phyloP scores from a whole-genome alignment of 257 asterid genomes.

The Buddleja alternifolia region DNA sequence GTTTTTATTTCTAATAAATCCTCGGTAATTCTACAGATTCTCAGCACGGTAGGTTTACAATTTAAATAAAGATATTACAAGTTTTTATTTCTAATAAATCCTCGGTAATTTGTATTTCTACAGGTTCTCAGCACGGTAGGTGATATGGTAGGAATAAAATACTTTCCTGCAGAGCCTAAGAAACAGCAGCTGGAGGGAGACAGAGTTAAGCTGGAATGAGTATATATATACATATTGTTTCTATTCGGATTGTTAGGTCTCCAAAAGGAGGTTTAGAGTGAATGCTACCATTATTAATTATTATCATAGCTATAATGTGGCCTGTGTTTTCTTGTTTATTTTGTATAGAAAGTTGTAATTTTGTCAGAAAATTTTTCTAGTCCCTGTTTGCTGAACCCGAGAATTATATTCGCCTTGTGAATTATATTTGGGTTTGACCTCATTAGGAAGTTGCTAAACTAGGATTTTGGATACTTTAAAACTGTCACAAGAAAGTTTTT shows the following conservation, averaged over 20 bases:
- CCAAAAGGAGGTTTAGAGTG: constrained; percentile 16
- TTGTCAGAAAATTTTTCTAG: background rate
- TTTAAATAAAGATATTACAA: background rate
- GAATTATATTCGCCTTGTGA: background rate
- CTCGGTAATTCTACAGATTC: too few species aligned
- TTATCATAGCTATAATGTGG: constrained; percentile 4
- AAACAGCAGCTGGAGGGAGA: constrained; percentile 74
- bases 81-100: constrained; percentile 2
- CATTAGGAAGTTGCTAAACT: background rate
- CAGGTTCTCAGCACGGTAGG: constrained; percentile 86
- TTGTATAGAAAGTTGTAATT: constrained; percentile 27
- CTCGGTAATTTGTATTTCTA: background rate
- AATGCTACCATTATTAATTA: background rate
- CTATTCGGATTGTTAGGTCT: background rate
- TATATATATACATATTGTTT: background rate
- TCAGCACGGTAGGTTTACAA: too few species aligned
- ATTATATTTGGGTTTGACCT: background rate
- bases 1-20: too few species aligned
- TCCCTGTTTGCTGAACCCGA: background rate
- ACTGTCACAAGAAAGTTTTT: background rate
- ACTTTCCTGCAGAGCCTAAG: constrained; percentile 83
- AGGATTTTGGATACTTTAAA: background rate
- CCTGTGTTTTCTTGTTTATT: constrained; percentile 22
- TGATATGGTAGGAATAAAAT: constrained; percentile 81
- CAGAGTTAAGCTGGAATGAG: constrained; percentile 65